Evolutionary conservation across 257 asterid species (phyloP), one percentile per base, ranked within the genome.

Genomic region (Forsythia suspensa): DNA sequence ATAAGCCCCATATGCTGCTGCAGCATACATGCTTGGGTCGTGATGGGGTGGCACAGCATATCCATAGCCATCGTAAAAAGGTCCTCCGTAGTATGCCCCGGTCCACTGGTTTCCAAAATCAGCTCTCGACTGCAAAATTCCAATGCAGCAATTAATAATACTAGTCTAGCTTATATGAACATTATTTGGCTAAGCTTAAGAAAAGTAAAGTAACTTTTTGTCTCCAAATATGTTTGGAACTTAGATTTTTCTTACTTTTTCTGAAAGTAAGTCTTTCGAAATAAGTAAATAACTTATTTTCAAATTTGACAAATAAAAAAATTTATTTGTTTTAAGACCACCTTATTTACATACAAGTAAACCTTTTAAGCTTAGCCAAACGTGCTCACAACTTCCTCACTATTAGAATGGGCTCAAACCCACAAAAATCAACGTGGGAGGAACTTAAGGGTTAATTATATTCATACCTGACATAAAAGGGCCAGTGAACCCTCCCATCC

Each of bases 1-100:
- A 79, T 95, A 93, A 24, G 92, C 86, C 16, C 97, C 98, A 67
- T 95, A 95, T 12, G 97, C 93, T 69, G 87, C 87, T 29, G 88
- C 88, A 8, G 92, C 95, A 24, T 87, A 85, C 86, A 85, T 78
- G 76, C 77, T 78, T n/a, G 90, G 87, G 79, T 87, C 86, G 67
- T 85, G 89, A 18, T 80, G 86, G 20, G 83, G 79, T n/a, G 83
- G 86, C 61, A 85, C 15, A 6, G 89, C 86, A 66, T 85, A 87
- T 5, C 89, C 91, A 71, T 83, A 85, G 15, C 89, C 85, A 52
- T 85, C 91, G 16, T 85, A 87, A 41, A 81, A 87, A 75, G 77
- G 88, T 1, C 82, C 91, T 72, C 91, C 89, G 67, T 87, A 87
- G 88, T 87, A 87, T 85, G 91, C 80, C 37, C 89, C 87, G 38